Base-by-base conservation (phyloP, 2,329 filamentous ascomycete genomes). In the Cryphonectria japonica region DNA sequence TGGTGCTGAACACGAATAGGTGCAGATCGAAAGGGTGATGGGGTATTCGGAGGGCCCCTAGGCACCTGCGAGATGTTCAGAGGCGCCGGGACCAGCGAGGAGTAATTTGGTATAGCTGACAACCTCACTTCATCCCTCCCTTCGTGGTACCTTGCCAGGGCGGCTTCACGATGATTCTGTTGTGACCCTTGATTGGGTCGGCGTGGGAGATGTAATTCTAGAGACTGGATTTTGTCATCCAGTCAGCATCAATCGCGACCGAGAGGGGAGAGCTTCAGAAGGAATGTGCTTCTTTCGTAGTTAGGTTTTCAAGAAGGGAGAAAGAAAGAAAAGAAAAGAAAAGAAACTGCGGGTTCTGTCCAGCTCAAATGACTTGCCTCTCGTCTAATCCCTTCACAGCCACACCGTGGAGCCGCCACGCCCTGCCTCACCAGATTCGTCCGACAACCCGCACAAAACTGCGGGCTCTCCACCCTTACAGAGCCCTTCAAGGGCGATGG, bases 311-410 rank as follows among this genome's bases (percentile, higher is more conserved):
- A 26, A 26, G 26, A 26, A 26, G 26, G 26, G 26, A 26, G 26
- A 26, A 26, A 26, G 26, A 26, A 26, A 26, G 26, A 26, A 26
- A 26, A 26, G 26, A 26, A 26, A 26, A 26, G 26, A 26, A 26
- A 26, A 26, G 26, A 26, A 26, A 26, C 26, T 26, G 26, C 26
- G 26, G 26, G 26, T 26, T 26, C 26, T 26, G 26, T 26, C 26
- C 26, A 26, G 26, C 26, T 26, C 26, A 37, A 37, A 37, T 37
- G 54, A 34, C 64, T 54, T 66, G n/a, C 64, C 64, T 66, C 64
- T 4, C 32, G 64, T 8, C 16, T 32, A 5, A 16, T 19, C 43
- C 4, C 46, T 34, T 16, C n/a, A 19, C 14, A 8, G 50, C 41
- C 57, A 46, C 41, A 54, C 29, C 13, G 57, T 26, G 39, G 54